A percentile compares a stretch with the other conserved stretches of the same genome.
Evolutionary conservation across 176 grass and related monocot genomes (phyloP).

Genomic region (Phoenix dactylifera): DNA sequence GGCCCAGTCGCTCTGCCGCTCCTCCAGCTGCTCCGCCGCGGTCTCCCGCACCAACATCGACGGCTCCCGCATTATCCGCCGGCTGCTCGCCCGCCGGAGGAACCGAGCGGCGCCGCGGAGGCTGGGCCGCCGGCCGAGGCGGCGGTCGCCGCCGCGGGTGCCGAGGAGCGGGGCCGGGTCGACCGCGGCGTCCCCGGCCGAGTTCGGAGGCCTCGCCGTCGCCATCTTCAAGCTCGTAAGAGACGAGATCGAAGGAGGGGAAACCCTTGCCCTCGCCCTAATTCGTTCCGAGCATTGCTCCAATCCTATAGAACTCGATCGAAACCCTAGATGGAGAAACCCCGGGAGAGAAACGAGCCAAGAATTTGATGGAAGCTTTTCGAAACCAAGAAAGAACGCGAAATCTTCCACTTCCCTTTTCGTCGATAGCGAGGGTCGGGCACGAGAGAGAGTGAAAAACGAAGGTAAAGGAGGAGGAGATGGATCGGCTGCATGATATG

Average conservation of each 20-base stretch:
- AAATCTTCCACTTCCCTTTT: too few species aligned
- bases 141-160: slow-evolving; percentile 5
- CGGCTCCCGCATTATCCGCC: slow-evolving; percentile 7
- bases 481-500: too few species aligned
- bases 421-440: too few species aligned
- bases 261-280: not conserved
- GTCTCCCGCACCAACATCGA: slow-evolving; percentile 20
- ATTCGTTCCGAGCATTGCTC: not conserved
- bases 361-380: not conserved
- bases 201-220: not conserved
- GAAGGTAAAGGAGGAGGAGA: too few species aligned
- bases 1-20: slow-evolving; percentile 23
- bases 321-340: not conserved
- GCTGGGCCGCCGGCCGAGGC: not conserved
- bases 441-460: too few species aligned
- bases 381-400: too few species aligned
- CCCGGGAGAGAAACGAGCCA: not conserved
- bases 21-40: slow-evolving; percentile 21
- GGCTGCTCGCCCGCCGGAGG: slow-evolving; percentile 5
- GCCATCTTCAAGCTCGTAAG: not conserved
- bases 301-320: not conserved
- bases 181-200: not conserved
- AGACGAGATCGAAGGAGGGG: not conserved
- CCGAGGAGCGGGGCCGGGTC: slow-evolving; percentile 3
- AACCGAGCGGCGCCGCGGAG: slow-evolving; percentile 5